Conservation (phyloP, 2,329 filamentous ascomycete species). For the Neophaeococcomyces aloes region DNA sequence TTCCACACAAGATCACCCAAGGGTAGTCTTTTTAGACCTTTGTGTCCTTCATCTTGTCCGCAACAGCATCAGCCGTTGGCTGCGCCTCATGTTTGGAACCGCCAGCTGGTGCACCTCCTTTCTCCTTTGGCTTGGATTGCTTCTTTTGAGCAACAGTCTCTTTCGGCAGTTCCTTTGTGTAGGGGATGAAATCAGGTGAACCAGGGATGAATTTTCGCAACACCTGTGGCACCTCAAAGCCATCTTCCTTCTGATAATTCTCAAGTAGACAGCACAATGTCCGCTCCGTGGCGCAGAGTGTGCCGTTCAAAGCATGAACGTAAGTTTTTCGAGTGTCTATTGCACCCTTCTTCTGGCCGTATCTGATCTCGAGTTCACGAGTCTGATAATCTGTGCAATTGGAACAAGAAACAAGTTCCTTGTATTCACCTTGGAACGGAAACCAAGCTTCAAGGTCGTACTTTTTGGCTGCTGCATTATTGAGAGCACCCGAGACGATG, state of each 20-base stretch:
- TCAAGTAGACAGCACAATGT: slow-evolving; percentile 91
- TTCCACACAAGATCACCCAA: not conserved
- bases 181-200: slow-evolving; percentile 79
- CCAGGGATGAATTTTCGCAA: slow-evolving; percentile 85
- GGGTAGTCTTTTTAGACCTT: slow-evolving; percentile 26
- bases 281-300: slow-evolving; percentile 79
- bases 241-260: slow-evolving; percentile 89
- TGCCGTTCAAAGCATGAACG: slow-evolving; percentile 85
- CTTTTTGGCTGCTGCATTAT: slow-evolving; percentile 84
- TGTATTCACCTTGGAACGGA: slow-evolving; percentile 93
- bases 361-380: slow-evolving; percentile 83
- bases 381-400: slow-evolving; percentile 99
- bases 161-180: slow-evolving; percentile 73
- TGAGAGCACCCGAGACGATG: slow-evolving; percentile 92
- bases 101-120: slow-evolving; percentile 21
- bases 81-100: slow-evolving; percentile 14
- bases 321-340: slow-evolving; percentile 83
- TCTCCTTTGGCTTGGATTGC: slow-evolving; percentile 30
- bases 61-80: slow-evolving; percentile 25
- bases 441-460: slow-evolving; percentile 96
- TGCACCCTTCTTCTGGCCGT: slow-evolving; percentile 67
- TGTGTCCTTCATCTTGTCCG: slow-evolving; percentile 33
- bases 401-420: slow-evolving; percentile 92
- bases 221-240: slow-evolving; percentile 68
- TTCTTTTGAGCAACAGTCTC: slow-evolving; percentile 54